These are phyloP conservation scores for Metschnikowia proteae DNA, from an alignment of 805 yeast species.

Conservation along the genomic window DNA sequence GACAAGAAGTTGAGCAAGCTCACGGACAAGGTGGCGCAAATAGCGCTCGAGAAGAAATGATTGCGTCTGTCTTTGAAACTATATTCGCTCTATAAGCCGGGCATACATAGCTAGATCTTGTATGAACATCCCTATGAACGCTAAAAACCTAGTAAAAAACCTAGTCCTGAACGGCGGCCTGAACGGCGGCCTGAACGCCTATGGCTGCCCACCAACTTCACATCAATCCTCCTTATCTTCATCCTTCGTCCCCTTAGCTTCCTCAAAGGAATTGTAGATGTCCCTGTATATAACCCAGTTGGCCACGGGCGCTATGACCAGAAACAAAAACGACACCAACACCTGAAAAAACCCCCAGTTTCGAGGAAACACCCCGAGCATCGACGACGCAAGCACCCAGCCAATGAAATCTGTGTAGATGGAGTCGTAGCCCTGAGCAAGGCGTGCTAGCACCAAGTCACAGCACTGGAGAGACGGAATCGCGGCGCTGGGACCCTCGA, in stretches of 20 bases:
- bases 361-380: constrained; percentile 70
- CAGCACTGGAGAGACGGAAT: constrained; percentile 68
- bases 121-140: no score
- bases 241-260: no score
- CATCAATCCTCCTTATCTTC: no score
- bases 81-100: no score
- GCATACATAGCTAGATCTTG: no score
- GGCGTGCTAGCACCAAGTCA: constrained; percentile 48
- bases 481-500: constrained; percentile 82
- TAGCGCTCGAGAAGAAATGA: constrained; percentile 11
- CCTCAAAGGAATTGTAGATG: constrained; percentile 45
- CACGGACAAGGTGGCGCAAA: constrained; percentile 24
- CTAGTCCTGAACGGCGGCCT: no score
- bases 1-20: constrained; percentile 31
- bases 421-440: constrained; percentile 65
- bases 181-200: no score
- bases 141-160: no score
- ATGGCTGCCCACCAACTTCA: no score
- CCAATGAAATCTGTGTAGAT: constrained; percentile 82
- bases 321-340: constrained; percentile 32
- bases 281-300: constrained; percentile 46
- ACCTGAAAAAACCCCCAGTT: constrained; percentile 48
- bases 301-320: constrained; percentile 52
- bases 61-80: no score
- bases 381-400: constrained; percentile 67